Evolutionary conservation across 2,329 filamentous ascomycete species (phyloP), one percentile per base, ranked within the genome.

Genomic region (Pseudogymnoascus sp.): DNA sequence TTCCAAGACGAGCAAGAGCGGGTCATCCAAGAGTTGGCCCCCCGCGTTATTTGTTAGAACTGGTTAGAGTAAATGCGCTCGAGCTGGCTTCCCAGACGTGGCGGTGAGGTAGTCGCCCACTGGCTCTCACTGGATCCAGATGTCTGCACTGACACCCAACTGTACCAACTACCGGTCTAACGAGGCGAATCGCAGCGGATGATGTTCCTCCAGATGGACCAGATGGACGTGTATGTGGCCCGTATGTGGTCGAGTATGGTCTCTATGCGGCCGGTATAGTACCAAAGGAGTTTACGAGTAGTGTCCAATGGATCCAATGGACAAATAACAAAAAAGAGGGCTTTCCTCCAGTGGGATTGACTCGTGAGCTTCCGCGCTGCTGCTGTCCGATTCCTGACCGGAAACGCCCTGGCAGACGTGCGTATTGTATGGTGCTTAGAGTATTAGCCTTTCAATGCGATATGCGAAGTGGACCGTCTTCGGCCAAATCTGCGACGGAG

Each of bases 41-140:
- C 45, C 45, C 45, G 45, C 45, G 45, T 52, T 52, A 52, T 52
- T 52, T 52, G 45, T 8, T 31, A n/a, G 45, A 52, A 52, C 15
- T 5, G 45, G 27, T 48, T 48, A 48, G 42, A 48, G 42, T n/a
- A 48, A 29, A 48, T 48, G 42, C n/a, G 8, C 5, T 48, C 42
- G 42, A 15, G 5, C 42, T 48, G 42, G 25, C 12, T 48, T 48
- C 45, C 25, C 27, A 52, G 45, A 52, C 45, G 45, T 52, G 45
- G 45, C 45, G 45, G 45, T 52, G 45, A 52, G 45, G 25, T 31
- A 52, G 45, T 52, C 45, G 45, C 10, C 45, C 45, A 52, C 25
- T 45, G 18, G 40, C 21, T 48, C 9, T 12, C 1, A 52, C 45
- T 52, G 45, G 45, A 25, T 52, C 45, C 25, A 52, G 45, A 39